Percentiles rank a stretch among this genome's conserved stretches.
phyloP scores from a whole-genome alignment of 768 basidiomycete genomes.

The Clitopilus passeckerianus region DNA sequence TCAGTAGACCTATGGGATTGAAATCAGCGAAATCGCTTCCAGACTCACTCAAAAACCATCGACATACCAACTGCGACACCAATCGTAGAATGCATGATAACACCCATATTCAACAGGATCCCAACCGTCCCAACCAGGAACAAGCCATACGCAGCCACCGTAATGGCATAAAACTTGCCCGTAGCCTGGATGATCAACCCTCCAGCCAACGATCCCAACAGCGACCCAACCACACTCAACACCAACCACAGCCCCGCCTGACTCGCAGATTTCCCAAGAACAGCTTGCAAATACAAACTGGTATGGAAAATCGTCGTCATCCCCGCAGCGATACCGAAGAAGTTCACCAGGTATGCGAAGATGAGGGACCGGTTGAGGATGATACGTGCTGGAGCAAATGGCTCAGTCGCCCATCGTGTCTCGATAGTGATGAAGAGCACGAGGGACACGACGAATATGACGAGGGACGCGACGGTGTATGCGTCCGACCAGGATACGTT shows the following conservation, averaged over 20 bases:
- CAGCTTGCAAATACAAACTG: conserved; percentile 57
- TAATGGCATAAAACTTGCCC: conserved; percentile 51
- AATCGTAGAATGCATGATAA: conserved; percentile 26
- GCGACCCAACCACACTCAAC: conserved; percentile 37
- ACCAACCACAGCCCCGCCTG: conserved; percentile 50
- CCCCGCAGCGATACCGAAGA: conserved; percentile 44
- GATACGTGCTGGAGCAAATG: conserved; percentile 54
- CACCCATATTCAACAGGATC: conserved; percentile 35
- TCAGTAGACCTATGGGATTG: conserved; percentile 21
- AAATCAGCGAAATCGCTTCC: background rate
- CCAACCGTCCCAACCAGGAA: conserved; percentile 32
- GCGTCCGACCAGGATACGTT: conserved; percentile 42
- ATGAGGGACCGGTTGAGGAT: conserved; percentile 43
- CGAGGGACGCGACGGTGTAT: conserved; percentile 30
- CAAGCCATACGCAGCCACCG: conserved; percentile 33
- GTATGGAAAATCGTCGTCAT: conserved; percentile 47
- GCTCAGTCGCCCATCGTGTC: conserved; percentile 46
- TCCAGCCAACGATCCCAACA: conserved; percentile 43
- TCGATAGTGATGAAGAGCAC: conserved; percentile 42
- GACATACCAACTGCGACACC: conserved; percentile 37
- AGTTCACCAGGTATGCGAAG: conserved; percentile 53
- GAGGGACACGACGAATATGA: conserved; percentile 25
- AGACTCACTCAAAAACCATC: background rate
- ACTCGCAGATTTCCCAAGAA: conserved; percentile 39
- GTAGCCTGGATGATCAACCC: conserved; percentile 55